Percentiles rank a stretch among this genome's conserved stretches.
phyloP scores from a whole-genome alignment of 179 eudicot genomes.

The Amaranthus tricolor region DNA sequence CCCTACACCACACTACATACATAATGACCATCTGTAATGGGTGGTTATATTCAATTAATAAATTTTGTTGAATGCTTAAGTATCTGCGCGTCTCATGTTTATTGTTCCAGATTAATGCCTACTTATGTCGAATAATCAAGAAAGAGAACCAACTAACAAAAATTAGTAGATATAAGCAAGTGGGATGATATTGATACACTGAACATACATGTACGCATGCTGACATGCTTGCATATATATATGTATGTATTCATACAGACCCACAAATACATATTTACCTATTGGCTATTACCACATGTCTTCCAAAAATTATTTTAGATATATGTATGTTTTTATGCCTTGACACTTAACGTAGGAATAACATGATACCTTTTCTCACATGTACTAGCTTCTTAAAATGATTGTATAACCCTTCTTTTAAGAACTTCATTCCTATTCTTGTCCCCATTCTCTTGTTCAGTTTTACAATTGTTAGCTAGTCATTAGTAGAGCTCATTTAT shows the following conservation, averaged over 20 bases:
- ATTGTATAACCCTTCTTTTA: background rate
- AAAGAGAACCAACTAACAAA: background rate
- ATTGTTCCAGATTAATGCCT: background rate
- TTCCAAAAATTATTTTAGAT: too few species aligned
- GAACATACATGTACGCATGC: too few species aligned
- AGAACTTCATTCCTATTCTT: background rate
- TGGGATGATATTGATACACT: background rate
- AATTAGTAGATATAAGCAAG: background rate
- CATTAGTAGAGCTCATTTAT: background rate
- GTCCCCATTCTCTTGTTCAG: background rate
- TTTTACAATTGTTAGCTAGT: background rate
- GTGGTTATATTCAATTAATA: background rate
- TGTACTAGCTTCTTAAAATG: background rate
- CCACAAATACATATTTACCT: background rate
- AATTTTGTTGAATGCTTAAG: background rate
- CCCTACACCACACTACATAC: background rate
- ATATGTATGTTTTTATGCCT: too few species aligned
- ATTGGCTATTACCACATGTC: too few species aligned
- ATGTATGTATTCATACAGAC: background rate
- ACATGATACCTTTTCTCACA: background rate
- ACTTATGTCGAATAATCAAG: background rate
- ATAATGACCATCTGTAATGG: background rate
- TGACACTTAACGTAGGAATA: background rate
- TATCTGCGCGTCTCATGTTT: background rate
- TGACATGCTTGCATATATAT: background rate